Evolutionary conservation across 148 eudicot species (phyloP).

Genomic region (Nepenthes gracilis): DNA sequence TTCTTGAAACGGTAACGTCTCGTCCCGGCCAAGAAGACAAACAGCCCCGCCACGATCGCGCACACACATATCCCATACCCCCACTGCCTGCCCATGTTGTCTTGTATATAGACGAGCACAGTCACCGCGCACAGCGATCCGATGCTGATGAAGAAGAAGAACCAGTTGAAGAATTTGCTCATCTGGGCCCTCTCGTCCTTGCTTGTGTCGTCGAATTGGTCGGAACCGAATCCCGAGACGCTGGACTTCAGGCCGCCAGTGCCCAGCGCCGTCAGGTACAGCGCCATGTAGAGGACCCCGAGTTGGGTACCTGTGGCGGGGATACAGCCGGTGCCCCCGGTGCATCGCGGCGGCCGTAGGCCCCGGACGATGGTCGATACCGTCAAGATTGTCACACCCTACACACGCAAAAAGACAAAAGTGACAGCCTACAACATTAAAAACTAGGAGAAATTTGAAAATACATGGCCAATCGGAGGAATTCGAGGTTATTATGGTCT

Average conservation of each 20-base stretch:
- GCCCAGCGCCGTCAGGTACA: conserved; percentile 57
- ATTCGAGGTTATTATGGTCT: no score
- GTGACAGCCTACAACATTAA: no score
- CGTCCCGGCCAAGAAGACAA: conserved; percentile 21
- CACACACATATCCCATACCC: conserved; percentile 20
- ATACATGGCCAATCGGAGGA: no score
- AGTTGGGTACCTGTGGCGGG: conserved; percentile 19
- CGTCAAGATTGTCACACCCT: conserved; percentile 29
- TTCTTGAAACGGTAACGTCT: conserved; percentile 35
- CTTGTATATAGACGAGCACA: conserved; percentile 9
- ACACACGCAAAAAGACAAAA: background rate
- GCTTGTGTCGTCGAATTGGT: conserved; percentile 53
- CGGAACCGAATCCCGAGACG: conserved; percentile 61
- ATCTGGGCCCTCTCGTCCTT: conserved; percentile 26
- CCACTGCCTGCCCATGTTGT: conserved; percentile 9
- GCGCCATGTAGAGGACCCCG: conserved; percentile 35
- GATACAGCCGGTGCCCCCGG: conserved; percentile 3
- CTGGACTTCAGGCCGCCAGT: conserved; percentile 66
- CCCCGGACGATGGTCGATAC: conserved; percentile 28
- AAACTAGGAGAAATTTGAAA: no score
- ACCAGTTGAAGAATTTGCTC: conserved; percentile 59
- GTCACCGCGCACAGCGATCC: conserved; percentile 11
- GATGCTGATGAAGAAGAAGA: conserved; percentile 13
- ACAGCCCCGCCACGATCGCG: conserved; percentile 19
- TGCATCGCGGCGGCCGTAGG: conserved; percentile 27